These are phyloP conservation scores for Metschnikowia borealis DNA, from an alignment of 805 yeast species.

Conservation along the genomic window DNA sequence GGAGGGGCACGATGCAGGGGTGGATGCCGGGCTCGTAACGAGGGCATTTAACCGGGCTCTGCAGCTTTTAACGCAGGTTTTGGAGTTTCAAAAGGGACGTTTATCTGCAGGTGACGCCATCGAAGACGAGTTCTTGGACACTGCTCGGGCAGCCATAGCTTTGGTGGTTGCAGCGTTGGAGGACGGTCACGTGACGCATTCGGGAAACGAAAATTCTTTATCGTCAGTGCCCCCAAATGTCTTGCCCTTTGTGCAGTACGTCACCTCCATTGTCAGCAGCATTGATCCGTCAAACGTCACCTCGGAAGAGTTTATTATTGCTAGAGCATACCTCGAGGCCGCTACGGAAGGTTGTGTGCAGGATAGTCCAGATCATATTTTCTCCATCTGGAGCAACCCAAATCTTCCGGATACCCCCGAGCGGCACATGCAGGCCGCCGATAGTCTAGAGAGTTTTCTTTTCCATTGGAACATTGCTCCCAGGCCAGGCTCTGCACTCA, in stretches of 20 bases:
- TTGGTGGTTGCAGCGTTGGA: constrained; percentile 32
- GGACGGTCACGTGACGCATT: neutral
- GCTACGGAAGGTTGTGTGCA: constrained; percentile 15
- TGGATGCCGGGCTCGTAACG: constrained; percentile 15
- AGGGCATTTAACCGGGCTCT: constrained; percentile 8
- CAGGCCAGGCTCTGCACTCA: constrained; percentile 6
- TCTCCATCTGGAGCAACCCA: constrained; percentile 31
- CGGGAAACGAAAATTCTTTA: no score
- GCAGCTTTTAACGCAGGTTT: constrained; percentile 22
- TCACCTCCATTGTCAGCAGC: neutral
- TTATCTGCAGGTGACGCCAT: constrained; percentile 23
- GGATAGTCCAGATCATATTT: constrained; percentile 11
- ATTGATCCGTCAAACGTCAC: neutral
- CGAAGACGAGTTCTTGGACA: constrained; percentile 30
- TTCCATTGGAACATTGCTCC: constrained; percentile 29
- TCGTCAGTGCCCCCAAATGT: no score
- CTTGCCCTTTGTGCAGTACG: constrained; percentile 17
- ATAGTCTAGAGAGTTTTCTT: constrained; percentile 41
- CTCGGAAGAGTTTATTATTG: constrained; percentile 13
- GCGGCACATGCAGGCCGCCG: constrained; percentile 39
- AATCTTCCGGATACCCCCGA: constrained; percentile 30
- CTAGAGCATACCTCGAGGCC: constrained; percentile 20
- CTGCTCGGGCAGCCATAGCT: constrained; percentile 26
- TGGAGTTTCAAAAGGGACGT: constrained; percentile 24
- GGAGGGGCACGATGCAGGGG: constrained; percentile 27